Percentiles rank a stretch among this genome's conserved stretches.
Evolutionary conservation across 148 eudicot species (phyloP).

Genomic region (Fagopyrum homotropicum): DNA sequence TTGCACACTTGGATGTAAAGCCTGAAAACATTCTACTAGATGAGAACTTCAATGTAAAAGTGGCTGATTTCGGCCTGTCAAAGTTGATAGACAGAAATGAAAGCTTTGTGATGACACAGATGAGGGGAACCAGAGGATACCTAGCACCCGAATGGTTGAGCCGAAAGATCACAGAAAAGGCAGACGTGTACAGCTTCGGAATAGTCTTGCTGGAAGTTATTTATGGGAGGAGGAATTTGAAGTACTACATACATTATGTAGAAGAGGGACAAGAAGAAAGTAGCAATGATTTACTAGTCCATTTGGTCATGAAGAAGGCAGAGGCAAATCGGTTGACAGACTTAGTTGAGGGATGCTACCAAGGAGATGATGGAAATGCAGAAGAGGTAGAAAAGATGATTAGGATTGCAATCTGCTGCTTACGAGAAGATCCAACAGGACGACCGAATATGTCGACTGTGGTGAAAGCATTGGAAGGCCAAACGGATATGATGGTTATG

Average conservation of each 20-base stretch:
- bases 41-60: too few relatives aligned
- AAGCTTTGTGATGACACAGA: background rate
- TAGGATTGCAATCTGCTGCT: constrained; percentile 60
- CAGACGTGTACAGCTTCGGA: background rate
- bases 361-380: constrained; percentile 40
- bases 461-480: constrained; percentile 63
- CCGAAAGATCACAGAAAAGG: background rate
- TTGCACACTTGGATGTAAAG: constrained; percentile 4
- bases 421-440: constrained; percentile 57
- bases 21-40: too few relatives aligned
- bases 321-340: constrained; percentile 56
- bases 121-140: background rate
- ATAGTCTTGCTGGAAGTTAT: background rate
- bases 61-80: too few relatives aligned
- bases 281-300: constrained; percentile 18
- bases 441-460: constrained; percentile 64
- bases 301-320: background rate
- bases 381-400: constrained; percentile 60
- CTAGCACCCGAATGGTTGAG: background rate
- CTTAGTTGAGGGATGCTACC: constrained; percentile 47
- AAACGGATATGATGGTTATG: background rate
- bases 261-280: background rate
- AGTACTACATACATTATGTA: background rate
- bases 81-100: too few relatives aligned
- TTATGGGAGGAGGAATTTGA: background rate